Evolutionary conservation across 805 yeast species (phyloP).

Genomic region (Candida verbasci): DNA sequence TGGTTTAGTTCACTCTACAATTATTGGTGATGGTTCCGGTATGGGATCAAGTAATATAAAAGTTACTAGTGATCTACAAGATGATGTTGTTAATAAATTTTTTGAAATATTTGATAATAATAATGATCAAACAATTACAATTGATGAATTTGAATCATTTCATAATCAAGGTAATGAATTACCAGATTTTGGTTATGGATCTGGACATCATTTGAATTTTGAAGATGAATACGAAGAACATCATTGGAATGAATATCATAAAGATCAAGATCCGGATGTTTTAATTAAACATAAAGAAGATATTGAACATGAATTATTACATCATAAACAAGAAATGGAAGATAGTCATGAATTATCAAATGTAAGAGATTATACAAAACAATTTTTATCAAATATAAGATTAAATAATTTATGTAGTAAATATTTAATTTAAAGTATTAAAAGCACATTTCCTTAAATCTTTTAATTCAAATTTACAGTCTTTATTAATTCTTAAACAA

Average conservation of each 20-base stretch:
- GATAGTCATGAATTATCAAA: conserved; percentile 35
- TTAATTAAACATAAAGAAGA: conserved; percentile 80
- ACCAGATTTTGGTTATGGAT: conserved; percentile 92
- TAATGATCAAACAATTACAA: conserved; percentile 57
- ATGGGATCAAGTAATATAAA: conserved; percentile 56
- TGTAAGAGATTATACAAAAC: conserved; percentile 25
- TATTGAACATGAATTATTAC: conserved; percentile 79
- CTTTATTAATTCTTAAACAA: conserved; percentile 50
- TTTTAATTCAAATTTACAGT: conserved; percentile 51
- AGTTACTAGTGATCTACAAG: conserved; percentile 51
- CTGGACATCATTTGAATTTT: conserved; percentile 91
- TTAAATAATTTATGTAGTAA: conserved; percentile 29
- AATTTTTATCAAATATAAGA: conserved; percentile 25
- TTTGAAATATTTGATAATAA: conserved; percentile 61
- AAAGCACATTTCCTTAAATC: conserved; percentile 65
- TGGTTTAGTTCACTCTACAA: conserved; percentile 68
- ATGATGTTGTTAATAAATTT: conserved; percentile 52
- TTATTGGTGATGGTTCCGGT: conserved; percentile 88
- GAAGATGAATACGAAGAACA: conserved; percentile 92
- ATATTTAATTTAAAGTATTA: conserved; percentile 16
- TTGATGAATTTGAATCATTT: conserved; percentile 68
- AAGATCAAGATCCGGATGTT: conserved; percentile 78
- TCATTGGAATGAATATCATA: conserved; percentile 84
- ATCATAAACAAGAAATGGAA: conserved; percentile 82
- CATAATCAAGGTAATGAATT: conserved; percentile 60